Evolutionary conservation across 306 rosid species (phyloP), one percentile per base, ranked within the genome.

Genomic region (Vigna mungo): DNA sequence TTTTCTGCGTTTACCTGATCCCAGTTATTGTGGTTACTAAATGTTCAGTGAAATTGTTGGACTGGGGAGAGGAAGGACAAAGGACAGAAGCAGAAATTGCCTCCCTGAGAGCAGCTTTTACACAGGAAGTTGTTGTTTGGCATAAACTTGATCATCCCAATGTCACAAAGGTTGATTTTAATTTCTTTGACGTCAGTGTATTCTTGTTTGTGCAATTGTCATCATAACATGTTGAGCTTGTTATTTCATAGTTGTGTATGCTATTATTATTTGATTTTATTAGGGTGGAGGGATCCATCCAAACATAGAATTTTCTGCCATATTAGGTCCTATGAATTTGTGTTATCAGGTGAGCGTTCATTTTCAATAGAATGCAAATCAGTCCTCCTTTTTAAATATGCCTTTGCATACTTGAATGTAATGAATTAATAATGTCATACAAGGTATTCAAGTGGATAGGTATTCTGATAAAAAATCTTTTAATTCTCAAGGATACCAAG

Each of bases 61-160:
- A 95, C 46, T 95, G 97, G 98, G 98, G 97, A 34, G 98, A 95
- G 88, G 98, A 95, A 87, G 97, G 98, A 60, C 96, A 90, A 80
- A 88, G 97, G 85, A 87, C 97, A 6, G 98, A 95, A 41, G 90
- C 97, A 78, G 98, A 95, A 85, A 84, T 95, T 80, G 81, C 92
- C 85, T 84, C 97, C 51, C 84, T 95, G 68, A 89, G 98, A 85
- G 81, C 98, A 21, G 97, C 97, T 9, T 95, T 95, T 80, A 88
- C 82, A 18, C 97, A 95, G 88, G 98, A 95, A 92, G 97, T 95
- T 82, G 98, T 89, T 75, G 98, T 95, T 46, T 95, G 98, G 98
- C 98, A 95, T 85, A 95, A 95, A 81, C 98, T 95, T 55, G 96
- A 89, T 59, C 98, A 95, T 84, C 98, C 97, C 62, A 92, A 92